phyloP scores from a whole-genome alignment of 2,329 filamentous ascomycete species.

The Clarireedia paspali region DNA sequence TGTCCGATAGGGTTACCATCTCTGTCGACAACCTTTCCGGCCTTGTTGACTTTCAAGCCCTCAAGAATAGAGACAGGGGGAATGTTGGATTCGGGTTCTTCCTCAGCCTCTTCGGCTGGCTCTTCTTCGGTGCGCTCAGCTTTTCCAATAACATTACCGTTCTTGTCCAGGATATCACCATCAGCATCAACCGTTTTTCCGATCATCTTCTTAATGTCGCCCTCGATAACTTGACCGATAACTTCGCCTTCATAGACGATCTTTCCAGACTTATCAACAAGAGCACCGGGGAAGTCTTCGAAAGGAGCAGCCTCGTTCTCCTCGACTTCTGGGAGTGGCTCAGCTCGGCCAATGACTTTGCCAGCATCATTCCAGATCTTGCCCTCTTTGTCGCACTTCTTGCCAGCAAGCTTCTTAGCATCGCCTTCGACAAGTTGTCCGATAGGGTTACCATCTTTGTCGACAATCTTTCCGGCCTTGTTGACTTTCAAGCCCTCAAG shows the following conservation, averaged over 20 bases:
- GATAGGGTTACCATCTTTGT: conserved; percentile 35
- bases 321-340: conserved; percentile 52
- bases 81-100: conserved; percentile 41
- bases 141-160: conserved; percentile 45
- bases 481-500: conserved; percentile 48
- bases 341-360: conserved; percentile 58
- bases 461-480: conserved; percentile 48
- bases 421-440: conserved; percentile 60
- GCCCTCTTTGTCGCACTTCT: conserved; percentile 57
- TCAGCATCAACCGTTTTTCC: conserved; percentile 71
- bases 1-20: conserved; percentile 42
- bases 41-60: conserved; percentile 47
- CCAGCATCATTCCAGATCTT: conserved; percentile 66
- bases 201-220: conserved; percentile 54
- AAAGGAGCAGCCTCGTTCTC: conserved; percentile 43
- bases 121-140: conserved; percentile 28
- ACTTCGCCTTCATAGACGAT: conserved; percentile 45
- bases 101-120: conserved; percentile 38
- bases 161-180: conserved; percentile 74
- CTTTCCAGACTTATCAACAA: conserved; percentile 44
- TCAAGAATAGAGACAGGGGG: conserved; percentile 34
- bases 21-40: conserved; percentile 45
- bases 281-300: conserved; percentile 48
- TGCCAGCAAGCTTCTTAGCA: conserved; percentile 55
- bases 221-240: conserved; percentile 52